A percentile compares a stretch with the other conserved stretches of the same genome.
These are phyloP conservation scores for Tremellales sp. DNA, from an alignment of 1,284 basidiomycete species.

Conservation along the genomic window DNA sequence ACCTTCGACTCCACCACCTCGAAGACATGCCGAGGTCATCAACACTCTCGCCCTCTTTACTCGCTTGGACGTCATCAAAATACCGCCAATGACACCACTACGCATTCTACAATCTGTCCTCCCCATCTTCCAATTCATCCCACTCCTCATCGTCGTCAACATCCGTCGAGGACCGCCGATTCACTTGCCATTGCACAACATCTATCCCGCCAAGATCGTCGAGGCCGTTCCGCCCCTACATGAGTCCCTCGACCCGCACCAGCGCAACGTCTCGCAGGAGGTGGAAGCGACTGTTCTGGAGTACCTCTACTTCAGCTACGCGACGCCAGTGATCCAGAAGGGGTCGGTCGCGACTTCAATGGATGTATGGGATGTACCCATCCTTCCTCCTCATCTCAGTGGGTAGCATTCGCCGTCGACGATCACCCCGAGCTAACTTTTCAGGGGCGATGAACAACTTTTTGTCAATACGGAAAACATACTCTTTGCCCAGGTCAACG, in stretches of 20 bases:
- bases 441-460: conserved; percentile 38
- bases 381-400: conserved; percentile 68
- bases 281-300: conserved; percentile 57
- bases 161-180: conserved; percentile 68
- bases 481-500: conserved; percentile 33
- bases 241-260: conserved; percentile 26
- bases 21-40: conserved; percentile 5
- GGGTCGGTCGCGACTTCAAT: conserved; percentile 67
- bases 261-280: conserved; percentile 41
- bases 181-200: conserved; percentile 63
- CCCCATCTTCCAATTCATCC: conserved; percentile 50
- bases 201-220: conserved; percentile 66
- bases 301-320: conserved; percentile 71
- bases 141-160: conserved; percentile 54
- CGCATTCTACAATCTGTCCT: conserved; percentile 22
- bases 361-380: conserved; percentile 78
- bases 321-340: conserved; percentile 74
- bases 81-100: conserved; percentile 13
- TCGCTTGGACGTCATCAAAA: conserved; percentile 7
- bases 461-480: conserved; percentile 29
- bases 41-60: conserved; percentile 9
- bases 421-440: conserved; percentile 1
- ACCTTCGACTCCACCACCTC: conserved; percentile 37
- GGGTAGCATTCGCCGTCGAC: conserved; percentile 43
- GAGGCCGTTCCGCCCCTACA: conserved; percentile 28